Conservation (phyloP, 495 filamentous ascomycete genomes). For the Aspergillus kassunensis region DNA sequence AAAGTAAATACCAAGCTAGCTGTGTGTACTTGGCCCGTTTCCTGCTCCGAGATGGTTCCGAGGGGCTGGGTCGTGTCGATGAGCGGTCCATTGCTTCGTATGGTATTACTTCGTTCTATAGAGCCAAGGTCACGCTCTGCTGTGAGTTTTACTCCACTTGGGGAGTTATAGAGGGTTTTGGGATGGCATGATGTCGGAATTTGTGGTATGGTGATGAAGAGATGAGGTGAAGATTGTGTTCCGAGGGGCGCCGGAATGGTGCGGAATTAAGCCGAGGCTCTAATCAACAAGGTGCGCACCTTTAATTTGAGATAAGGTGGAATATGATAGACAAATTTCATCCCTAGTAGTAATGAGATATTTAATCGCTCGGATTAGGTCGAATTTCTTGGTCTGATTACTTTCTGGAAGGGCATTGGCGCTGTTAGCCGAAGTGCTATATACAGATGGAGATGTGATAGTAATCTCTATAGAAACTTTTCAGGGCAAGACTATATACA, state of each 20-base stretch:
- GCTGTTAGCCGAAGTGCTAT: no score
- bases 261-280: constrained; percentile 1
- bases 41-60: constrained; percentile 24
- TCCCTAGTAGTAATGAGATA: no score
- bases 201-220: background rate
- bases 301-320: no score
- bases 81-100: constrained; percentile 5
- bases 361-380: no score
- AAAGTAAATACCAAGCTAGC: constrained; percentile 32
- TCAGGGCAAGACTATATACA: background rate
- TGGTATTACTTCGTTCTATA: background rate
- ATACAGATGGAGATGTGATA: background rate
- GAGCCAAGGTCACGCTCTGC: background rate
- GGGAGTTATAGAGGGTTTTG: background rate
- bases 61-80: constrained; percentile 4
- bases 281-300: no score
- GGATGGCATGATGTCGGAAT: background rate
- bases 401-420: no score
- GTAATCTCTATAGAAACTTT: background rate
- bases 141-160: background rate
- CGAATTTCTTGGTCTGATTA: no score
- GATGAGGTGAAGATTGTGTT: background rate
- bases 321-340: no score
- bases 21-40: constrained; percentile 40
- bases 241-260: background rate